Conservation (phyloP, 2,329 filamentous ascomycete genomes). For the Colletotrichum sidae region DNA sequence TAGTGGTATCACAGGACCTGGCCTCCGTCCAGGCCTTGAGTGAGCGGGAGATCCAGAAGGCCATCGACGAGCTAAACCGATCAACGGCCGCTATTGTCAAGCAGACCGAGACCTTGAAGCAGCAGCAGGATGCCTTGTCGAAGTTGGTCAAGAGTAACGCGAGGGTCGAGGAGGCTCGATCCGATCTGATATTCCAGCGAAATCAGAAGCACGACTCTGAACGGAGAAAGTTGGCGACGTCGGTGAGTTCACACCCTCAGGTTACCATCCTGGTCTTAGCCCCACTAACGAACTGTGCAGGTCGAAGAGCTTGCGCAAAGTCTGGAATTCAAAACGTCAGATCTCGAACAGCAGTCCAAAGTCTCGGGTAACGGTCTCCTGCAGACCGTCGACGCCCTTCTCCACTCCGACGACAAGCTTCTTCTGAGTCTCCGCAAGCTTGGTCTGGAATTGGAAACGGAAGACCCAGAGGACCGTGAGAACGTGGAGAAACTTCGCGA, state of each 20-base stretch:
- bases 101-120: conserved; percentile 70
- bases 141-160: conserved; percentile 60
- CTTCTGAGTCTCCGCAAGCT: conserved; percentile 75
- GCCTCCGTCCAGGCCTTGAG: conserved; percentile 61
- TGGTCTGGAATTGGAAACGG: conserved; percentile 68
- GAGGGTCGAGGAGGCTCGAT: conserved; percentile 48
- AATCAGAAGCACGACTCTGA: conserved; percentile 54
- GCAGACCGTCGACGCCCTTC: conserved; percentile 59
- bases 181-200: conserved; percentile 48
- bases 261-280: no score
- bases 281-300: conserved; percentile 43
- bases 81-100: conserved; percentile 74
- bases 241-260: conserved; percentile 47
- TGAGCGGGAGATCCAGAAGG: conserved; percentile 70
- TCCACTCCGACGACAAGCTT: conserved; percentile 74
- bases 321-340: conserved; percentile 58
- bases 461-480: conserved; percentile 63
- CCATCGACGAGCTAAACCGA: conserved; percentile 71
- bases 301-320: conserved; percentile 61
- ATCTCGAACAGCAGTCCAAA: conserved; percentile 64
- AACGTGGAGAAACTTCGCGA: conserved; percentile 69
- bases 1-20: conserved; percentile 59
- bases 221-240: conserved; percentile 53
- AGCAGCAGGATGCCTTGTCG: conserved; percentile 71
- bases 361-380: conserved; percentile 57